Conservation (phyloP, 176 grass and related monocot genomes). For the bread wheat (Triticum aestivum) region IWGSC_CS_RefSeq_v2.1 NC_057806.1:485287413-485287912, state of each 20-base stretch:
- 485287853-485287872: not conserved
- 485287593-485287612: not conserved
- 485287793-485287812: too few species aligned
- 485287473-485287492: not conserved
- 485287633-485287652: not conserved
- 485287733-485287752: not conserved
- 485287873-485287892: not conserved
- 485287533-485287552: not conserved
- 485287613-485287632: not conserved
- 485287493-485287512: not conserved
- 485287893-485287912: not conserved
- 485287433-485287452: not conserved
- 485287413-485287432: not conserved
- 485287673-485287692: not conserved
- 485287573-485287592: slow-evolving; percentile 7
- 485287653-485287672: not conserved
- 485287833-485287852: not conserved
- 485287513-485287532: not conserved
- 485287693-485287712: not conserved
- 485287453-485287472: not conserved
- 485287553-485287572: not conserved
- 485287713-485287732: not conserved
- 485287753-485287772: not conserved
- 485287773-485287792: not conserved
- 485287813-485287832: not conserved